Conservation (phyloP, 805 yeast species). For the Lachancea cidri region DNA sequence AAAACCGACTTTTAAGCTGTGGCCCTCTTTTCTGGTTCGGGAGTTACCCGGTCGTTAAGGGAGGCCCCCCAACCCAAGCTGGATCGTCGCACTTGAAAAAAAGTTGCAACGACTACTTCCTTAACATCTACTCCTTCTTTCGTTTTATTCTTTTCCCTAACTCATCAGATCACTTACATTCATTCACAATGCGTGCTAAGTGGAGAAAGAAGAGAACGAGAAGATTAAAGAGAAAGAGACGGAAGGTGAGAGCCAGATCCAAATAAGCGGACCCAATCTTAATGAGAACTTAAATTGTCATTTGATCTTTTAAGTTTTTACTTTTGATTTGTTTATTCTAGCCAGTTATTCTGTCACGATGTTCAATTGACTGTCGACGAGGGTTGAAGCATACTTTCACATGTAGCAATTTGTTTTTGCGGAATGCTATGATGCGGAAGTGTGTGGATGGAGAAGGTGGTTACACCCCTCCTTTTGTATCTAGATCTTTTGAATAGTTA, state of each 20-base stretch:
- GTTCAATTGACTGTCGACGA: constrained; percentile 2
- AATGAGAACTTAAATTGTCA: background rate
- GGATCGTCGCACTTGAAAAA: background rate
- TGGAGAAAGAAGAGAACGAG: constrained; percentile 99
- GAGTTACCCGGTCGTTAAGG: background rate
- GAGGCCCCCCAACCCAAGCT: background rate
- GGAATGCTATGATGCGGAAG: background rate
- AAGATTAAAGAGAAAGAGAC: constrained; percentile 99
- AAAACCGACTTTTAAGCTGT: background rate
- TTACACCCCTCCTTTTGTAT: background rate
- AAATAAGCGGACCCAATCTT: constrained; percentile 58
- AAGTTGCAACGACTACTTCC: background rate
- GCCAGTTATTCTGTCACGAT: constrained; percentile 4
- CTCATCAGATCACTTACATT: constrained; percentile 17
- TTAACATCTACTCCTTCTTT: constrained; percentile 1
- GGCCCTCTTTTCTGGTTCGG: background rate
- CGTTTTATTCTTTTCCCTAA: constrained; percentile 7
- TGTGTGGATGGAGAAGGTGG: background rate
- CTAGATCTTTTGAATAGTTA: constrained; percentile 1
- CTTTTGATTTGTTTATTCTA: constrained; percentile 3
- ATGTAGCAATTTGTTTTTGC: background rate
- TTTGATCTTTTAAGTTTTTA: background rate
- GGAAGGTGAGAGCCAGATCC: constrained; percentile 99
- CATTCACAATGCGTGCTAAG: constrained; percentile 78
- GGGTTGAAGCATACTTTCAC: background rate